Base-by-base conservation (phyloP, 1,284 basidiomycete species). In the Anthracocystis panici-leucophaei region DNA sequence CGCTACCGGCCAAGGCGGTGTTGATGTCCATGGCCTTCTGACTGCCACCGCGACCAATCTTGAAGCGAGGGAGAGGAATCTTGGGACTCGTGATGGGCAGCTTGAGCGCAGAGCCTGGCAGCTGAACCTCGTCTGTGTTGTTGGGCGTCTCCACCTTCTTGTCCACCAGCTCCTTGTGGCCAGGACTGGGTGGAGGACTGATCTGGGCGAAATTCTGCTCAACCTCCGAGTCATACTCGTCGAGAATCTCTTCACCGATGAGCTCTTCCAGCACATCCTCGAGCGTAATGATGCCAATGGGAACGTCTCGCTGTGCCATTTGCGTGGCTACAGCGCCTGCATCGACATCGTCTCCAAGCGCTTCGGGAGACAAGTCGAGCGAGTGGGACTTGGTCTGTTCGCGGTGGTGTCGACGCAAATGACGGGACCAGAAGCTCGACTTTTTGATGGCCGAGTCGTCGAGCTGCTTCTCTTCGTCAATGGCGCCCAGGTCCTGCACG, bases 261-360 rank as follows among this genome's bases (percentile, higher is more conserved):
- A 75, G 41, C 65, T 76, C 92, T 89, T 96, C 94, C 10, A 96
- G 88, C 18, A 96, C 93, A 76, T 96, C 94, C 85, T 96, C 94
- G 3, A 96, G 88, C 1, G 94, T 96, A 75, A 96, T 95, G 83
- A 96, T 94, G 65, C 94, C 94, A 25, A 96, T 87, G 1, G 93
- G 93, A 89, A 69, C 72, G 35, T 76, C 65, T 9, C 72, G 70
- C 56, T 72, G 72, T 25, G 68, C 68, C 68, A 72, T 66, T 53
- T 77, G 63, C 53, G 66, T 74, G 25, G 70, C 75, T 3, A 78
- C 63, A 38, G 64, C 76, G 44, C 50, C 49, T 20, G 64, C 72
- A 20, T 78, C 72, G 41, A 70, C 58, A 78, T 91, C 90, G 5
- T 90, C 59, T 92, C 91, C 21, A 92, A 93, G 86, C 93, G 93